These are phyloP conservation scores for Elaeis oleifera DNA, from an alignment of 202 grass and related monocot genomes.

Conservation along the genomic window DNA sequence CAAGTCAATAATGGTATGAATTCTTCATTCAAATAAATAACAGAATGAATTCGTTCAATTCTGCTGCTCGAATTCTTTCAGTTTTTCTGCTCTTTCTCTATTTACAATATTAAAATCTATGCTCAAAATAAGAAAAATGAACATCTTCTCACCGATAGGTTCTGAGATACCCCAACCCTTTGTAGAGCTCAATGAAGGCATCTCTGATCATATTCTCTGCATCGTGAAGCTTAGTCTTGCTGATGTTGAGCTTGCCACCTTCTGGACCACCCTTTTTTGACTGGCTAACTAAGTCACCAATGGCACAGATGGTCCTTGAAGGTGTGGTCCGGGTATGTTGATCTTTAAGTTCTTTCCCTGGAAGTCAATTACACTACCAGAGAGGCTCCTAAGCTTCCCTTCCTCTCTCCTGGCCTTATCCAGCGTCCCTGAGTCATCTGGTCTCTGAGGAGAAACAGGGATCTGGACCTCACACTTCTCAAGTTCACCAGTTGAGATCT, in stretches of 20 bases:
- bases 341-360: constrained; percentile 65
- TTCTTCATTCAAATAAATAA: no score
- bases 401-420: constrained; percentile 30
- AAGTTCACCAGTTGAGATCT: constrained; percentile 16
- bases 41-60: no score
- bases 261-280: constrained; percentile 37
- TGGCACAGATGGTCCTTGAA: constrained; percentile 42
- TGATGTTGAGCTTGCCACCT: constrained; percentile 32
- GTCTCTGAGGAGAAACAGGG: constrained; percentile 1
- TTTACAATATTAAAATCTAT: not conserved
- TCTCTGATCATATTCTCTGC: constrained; percentile 78
- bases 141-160: constrained; percentile 47
- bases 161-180: constrained; percentile 59
- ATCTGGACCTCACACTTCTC: constrained; percentile 26
- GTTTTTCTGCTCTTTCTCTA: not conserved
- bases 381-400: constrained; percentile 35
- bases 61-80: not conserved
- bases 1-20: no score
- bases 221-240: constrained; percentile 58
- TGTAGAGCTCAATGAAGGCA: constrained; percentile 61
- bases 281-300: constrained; percentile 47
- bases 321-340: constrained; percentile 67
- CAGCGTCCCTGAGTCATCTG: constrained; percentile 40
- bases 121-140: not conserved
- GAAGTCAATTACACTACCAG: constrained; percentile 31